These are phyloP conservation scores for Xylariaceae sp. DNA, from an alignment of 2,329 filamentous ascomycete genomes.

Conservation along the genomic window DNA sequence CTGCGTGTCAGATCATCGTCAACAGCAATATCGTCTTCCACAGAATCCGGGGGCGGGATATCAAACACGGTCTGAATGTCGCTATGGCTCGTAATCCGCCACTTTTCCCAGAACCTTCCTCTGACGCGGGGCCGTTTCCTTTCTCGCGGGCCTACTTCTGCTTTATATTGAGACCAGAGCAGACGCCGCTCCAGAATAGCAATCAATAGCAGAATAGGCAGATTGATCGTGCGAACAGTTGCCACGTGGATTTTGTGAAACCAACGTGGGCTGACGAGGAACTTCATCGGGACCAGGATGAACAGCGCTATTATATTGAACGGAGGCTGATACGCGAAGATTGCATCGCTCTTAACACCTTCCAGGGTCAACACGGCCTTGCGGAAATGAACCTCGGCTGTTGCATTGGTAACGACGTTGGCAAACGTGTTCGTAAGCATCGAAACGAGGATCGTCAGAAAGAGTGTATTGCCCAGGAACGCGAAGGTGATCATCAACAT, in stretches of 20 bases:
- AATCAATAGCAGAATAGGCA: conserved; percentile 68
- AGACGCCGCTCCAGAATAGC: conserved; percentile 63
- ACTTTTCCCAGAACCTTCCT: conserved; percentile 60
- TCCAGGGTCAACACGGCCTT: conserved; percentile 77
- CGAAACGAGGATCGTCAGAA: conserved; percentile 82
- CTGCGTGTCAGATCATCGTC: conserved; percentile 56
- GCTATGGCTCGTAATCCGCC: conserved; percentile 63
- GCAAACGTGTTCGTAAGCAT: conserved; percentile 82
- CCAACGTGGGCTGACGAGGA: conserved; percentile 73
- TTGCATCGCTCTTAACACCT: conserved; percentile 77
- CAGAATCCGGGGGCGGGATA: conserved; percentile 58
- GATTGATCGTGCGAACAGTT: conserved; percentile 67
- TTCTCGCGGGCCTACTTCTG: conserved; percentile 21
- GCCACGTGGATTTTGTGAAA: conserved; percentile 87
- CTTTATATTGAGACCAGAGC: conserved; percentile 50
- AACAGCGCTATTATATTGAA: conserved; percentile 77
- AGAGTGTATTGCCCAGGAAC: conserved; percentile 80
- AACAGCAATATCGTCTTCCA: conserved; percentile 52
- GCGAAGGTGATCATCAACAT: conserved; percentile 77
- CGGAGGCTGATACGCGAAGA: conserved; percentile 77
- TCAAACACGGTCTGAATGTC: conserved; percentile 71
- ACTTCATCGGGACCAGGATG: conserved; percentile 70
- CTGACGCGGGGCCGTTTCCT: conserved; percentile 27
- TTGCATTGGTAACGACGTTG: conserved; percentile 69
- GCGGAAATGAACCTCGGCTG: conserved; percentile 78